Base-by-base conservation (phyloP, 2,329 filamentous ascomycete species). In the Capronia epimyces region DNA sequence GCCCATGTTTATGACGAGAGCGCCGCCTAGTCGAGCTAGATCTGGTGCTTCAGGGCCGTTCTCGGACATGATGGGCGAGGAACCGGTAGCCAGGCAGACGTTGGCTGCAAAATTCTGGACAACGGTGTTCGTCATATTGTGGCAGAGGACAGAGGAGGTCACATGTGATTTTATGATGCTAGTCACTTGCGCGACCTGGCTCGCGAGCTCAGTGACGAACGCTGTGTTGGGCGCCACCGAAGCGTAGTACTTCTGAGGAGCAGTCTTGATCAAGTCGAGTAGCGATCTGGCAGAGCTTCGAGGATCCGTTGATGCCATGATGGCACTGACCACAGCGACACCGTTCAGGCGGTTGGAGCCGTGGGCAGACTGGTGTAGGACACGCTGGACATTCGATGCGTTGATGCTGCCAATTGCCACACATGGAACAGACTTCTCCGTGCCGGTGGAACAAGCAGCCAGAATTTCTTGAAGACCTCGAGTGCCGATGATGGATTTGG, bases 51-150 rank as follows among this genome's bases (percentile, higher is more conserved):
- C 91, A 44, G 83, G 80, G 21, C 83, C 87, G 62, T 90, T 87
- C 67, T 87, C 90, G 6, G 89, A 84, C 91, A 97, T 97, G 68
- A 96, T 96, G 32, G 91, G 91, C 16, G 86, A 93, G 10, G 87
- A 86, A 29, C 91, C 91, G 46, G 72, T 76, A 27, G 85, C 81
- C 13, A 96, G 77, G 32, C 88, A 89, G 2, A 96, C 84, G 64
- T 95, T 96, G 46, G 93, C 91, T 13, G 90, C 87, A 63, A 97
- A 87, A 70, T 96, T 95, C 64, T 95, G 89, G 18, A 96, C 91
- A 0, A 97, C 91, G 46, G 90, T 77, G 66, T 97, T 97, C 46
- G 93, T 97, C 88, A 97, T 97, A 70, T 95, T 96, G 71, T 97
- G 91, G 44, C 86, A 86, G 18, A 97, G 76, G 0, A 90, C 89